Evolutionary conservation across 169 alveolate species (phyloP).

Genomic region (Plasmodium vinckei): DNA sequence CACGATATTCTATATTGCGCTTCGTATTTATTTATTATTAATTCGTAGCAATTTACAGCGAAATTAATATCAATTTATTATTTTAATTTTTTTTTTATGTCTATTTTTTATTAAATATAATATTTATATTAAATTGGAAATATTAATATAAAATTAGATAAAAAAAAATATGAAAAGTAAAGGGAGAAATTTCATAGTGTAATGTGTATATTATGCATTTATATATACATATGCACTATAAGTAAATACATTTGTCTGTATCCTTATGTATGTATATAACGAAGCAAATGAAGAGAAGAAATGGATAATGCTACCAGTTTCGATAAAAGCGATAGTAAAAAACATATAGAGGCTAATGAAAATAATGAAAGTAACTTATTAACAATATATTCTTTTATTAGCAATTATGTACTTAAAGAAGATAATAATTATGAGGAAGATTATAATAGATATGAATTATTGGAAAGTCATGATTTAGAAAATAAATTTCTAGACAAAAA

Average conservation of each 20-base stretch:
- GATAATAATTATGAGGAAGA: slow-evolving; percentile 63
- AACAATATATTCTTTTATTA: slow-evolving; percentile 58
- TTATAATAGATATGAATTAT: slow-evolving; percentile 48
- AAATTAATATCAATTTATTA: no score
- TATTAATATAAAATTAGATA: no score
- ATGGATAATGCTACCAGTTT: slow-evolving; percentile 28
- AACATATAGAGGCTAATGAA: slow-evolving; percentile 22
- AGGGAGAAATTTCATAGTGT: no score
- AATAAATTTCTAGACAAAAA: slow-evolving; percentile 24
- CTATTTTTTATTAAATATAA: no score
- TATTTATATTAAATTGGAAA: no score
- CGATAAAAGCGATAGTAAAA: slow-evolving; percentile 18
- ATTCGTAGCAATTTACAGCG: no score
- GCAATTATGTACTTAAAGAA: slow-evolving; percentile 62
- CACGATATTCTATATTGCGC: neutral
- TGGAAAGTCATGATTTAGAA: slow-evolving; percentile 60
- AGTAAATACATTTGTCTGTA: neutral
- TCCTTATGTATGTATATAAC: neutral
- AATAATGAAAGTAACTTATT: slow-evolving; percentile 49
- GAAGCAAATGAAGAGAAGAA: slow-evolving; percentile 19
- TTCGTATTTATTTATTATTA: no score
- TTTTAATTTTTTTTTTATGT: no score
- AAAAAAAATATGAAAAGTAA: no score
- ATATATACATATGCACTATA: slow-evolving; percentile 1
- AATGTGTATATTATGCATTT: neutral